A percentile compares a stretch with the other conserved stretches of the same genome.
These are phyloP conservation scores for Globisporangium nodosum DNA, from an alignment of 352 stramenopile genomes.

Conservation along the genomic window DNA sequence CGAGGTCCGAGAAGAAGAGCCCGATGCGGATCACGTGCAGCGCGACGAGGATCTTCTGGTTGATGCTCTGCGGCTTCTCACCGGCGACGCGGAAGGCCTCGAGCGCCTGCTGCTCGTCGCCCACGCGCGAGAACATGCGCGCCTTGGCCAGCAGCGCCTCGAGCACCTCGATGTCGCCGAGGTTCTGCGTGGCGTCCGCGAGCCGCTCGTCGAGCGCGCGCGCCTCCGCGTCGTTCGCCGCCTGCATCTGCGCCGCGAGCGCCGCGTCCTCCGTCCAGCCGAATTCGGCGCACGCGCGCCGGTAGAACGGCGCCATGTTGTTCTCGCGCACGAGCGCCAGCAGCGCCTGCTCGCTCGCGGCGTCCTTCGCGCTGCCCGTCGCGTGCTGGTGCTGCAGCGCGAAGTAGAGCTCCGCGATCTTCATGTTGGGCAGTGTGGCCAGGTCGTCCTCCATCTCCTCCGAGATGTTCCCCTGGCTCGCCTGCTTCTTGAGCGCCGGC, in stretches of 20 bases:
- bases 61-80: slow-evolving; percentile 94
- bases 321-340: slow-evolving; percentile 53
- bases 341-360: slow-evolving; percentile 38
- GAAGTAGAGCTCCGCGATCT: slow-evolving; percentile 68
- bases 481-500: slow-evolving; percentile 53
- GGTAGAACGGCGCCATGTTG: slow-evolving; percentile 83
- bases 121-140: slow-evolving; percentile 92
- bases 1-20: slow-evolving; percentile 83
- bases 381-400: slow-evolving; percentile 69
- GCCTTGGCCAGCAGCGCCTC: slow-evolving; percentile 92
- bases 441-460: slow-evolving; percentile 85
- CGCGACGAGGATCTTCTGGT: slow-evolving; percentile 97
- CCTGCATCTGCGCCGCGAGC: slow-evolving; percentile 53
- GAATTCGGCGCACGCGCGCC: slow-evolving; percentile 61
- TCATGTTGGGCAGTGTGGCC: slow-evolving; percentile 74
- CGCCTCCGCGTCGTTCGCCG: slow-evolving; percentile 64
- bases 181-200: slow-evolving; percentile 92
- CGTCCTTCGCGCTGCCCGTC: slow-evolving; percentile 30
- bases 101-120: slow-evolving; percentile 88
- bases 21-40: slow-evolving; percentile 92
- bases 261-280: slow-evolving; percentile 50
- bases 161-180: slow-evolving; percentile 97
- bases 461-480: slow-evolving; percentile 77
- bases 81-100: slow-evolving; percentile 89
- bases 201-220: slow-evolving; percentile 82